Evolutionary conservation across 2,329 filamentous ascomycete species (phyloP), one percentile per base, ranked within the genome.

Genomic region (Aspergillus sp.): DNA sequence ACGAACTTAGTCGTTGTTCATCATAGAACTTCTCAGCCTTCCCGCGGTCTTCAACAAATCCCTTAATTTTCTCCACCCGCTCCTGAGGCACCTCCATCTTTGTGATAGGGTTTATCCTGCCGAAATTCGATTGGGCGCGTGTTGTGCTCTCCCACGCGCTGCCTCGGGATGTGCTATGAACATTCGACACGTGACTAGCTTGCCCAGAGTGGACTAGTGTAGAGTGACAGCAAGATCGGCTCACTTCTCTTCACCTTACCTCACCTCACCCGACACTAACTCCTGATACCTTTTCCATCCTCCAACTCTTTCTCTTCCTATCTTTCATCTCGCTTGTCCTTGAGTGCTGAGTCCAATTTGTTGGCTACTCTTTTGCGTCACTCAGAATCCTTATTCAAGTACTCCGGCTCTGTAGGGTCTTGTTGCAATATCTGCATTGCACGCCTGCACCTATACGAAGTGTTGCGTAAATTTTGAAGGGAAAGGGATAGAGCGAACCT

Each of bases 1-100:
- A 64, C 27, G 64, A 53, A 46, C 63, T 70, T 9, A 71, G 60
- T 49, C 65, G 67, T 21, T 73, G 66, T 33, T 66, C 56, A 14
- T 61, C 61, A 47, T 71, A 69, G 54, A 73, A 66, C n/a, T 66
- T 63, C 60, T 77, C 73, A 21, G 69, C 66, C 41, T 69, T 68
- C 49, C 66, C 66, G 47, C 73, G 73, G 46, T 68, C 71, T 47
- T 73, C 60, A 19, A 65, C 66, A 50, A 77, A 77, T 48, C 62
- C 60, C 48, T 70, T 71, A 45, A 76, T 68, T 37, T 70, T 75
- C 6, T 69, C 63, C 31, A 73, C 60, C 7, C 62, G 68, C n/a
- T 67, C 62, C n/a, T 73, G 66, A 2, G 71, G 64, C 14, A 72
- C 55, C 19, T 70, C 67, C 73, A 74, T 75, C 27, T 40, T 12